A percentile compares a stretch with the other conserved stretches of the same genome.
phyloP scores from a whole-genome alignment of 768 basidiomycete species.

The Ephemerocybe angulata region DNA sequence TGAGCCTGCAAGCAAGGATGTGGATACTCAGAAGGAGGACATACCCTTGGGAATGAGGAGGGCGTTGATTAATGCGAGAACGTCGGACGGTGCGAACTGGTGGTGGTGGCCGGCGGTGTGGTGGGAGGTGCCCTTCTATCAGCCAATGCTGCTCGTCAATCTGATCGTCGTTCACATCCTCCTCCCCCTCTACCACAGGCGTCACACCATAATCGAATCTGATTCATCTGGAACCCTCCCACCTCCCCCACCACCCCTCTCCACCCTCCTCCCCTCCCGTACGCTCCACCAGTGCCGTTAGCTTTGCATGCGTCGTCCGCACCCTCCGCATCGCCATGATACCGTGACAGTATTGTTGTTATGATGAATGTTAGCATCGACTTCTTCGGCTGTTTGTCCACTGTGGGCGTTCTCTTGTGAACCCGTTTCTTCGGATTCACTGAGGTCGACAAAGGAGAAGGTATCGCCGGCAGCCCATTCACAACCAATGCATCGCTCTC shows the following conservation, averaged over 20 bases:
- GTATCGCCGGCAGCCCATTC: slow-evolving; percentile 61
- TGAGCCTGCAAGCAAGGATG: too few species aligned
- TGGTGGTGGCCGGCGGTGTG: too few species aligned
- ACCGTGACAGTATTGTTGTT: too few species aligned
- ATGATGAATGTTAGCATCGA: slow-evolving; percentile 69
- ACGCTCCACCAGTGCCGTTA: slow-evolving; percentile 50
- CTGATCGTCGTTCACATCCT: slow-evolving; percentile 39
- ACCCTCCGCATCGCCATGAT: slow-evolving; percentile 72
- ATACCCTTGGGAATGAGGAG: too few species aligned
- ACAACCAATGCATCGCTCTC: slow-evolving; percentile 58
- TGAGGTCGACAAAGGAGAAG: slow-evolving; percentile 34
- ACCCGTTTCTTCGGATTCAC: slow-evolving; percentile 13
- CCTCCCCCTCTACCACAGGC: slow-evolving; percentile 25
- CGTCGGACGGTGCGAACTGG: too few species aligned
- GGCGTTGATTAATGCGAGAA: too few species aligned
- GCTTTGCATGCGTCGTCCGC: slow-evolving; percentile 68
- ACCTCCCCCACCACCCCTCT: slow-evolving; percentile 29
- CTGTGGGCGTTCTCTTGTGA: too few species aligned
- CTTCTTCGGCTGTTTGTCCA: slow-evolving; percentile 18
- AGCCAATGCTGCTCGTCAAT: slow-evolving; percentile 66
- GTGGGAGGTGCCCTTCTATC: too few species aligned
- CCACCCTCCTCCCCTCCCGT: slow-evolving; percentile 31
- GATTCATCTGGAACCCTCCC: slow-evolving; percentile 22
- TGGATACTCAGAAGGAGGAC: too few species aligned
- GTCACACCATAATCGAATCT: slow-evolving; percentile 15